Evolutionary conservation across 2,329 filamentous ascomycete genomes (phyloP).

Genomic region (Curvularia sp.): DNA sequence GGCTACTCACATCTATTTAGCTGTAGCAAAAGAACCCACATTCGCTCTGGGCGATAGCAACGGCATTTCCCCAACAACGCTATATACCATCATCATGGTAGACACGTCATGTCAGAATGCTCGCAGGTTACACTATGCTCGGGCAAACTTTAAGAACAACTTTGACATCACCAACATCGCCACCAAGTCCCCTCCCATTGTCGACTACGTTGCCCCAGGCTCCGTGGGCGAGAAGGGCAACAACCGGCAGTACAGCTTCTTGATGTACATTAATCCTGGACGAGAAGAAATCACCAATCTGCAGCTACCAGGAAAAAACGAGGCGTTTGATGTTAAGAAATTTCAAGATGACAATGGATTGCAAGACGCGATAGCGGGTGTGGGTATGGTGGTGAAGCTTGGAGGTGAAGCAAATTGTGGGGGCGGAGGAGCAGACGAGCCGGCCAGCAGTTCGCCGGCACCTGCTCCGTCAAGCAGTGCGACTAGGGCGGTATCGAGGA

Average conservation of each 20-base stretch:
- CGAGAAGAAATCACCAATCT: conserved; percentile 30
- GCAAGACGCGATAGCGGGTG: conserved; percentile 36
- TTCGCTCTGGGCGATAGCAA: conserved; percentile 48
- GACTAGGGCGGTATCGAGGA: not conserved
- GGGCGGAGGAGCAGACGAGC: conserved; percentile 12
- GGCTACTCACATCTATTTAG: conserved; percentile 24
- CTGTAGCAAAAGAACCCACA: conserved; percentile 37
- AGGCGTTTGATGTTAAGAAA: conserved; percentile 37
- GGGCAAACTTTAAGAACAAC: conserved; percentile 43
- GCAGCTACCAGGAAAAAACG: conserved; percentile 36
- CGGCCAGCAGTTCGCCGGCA: conserved; percentile 16
- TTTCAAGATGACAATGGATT: conserved; percentile 45
- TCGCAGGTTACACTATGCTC: conserved; percentile 42
- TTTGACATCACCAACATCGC: conserved; percentile 39
- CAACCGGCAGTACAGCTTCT: conserved; percentile 42
- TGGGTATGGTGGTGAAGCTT: conserved; percentile 47
- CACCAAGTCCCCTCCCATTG: conserved; percentile 23
- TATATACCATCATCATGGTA: conserved; percentile 44
- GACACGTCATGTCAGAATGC: conserved; percentile 43
- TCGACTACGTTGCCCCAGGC: conserved; percentile 44
- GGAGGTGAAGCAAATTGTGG: conserved; percentile 35
- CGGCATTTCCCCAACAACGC: conserved; percentile 35
- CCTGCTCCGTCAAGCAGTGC: conserved; percentile 11
- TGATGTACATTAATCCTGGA: conserved; percentile 43
- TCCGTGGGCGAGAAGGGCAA: conserved; percentile 42